Conservation (phyloP, 768 basidiomycete species). For the Mycena amicta region DNA sequence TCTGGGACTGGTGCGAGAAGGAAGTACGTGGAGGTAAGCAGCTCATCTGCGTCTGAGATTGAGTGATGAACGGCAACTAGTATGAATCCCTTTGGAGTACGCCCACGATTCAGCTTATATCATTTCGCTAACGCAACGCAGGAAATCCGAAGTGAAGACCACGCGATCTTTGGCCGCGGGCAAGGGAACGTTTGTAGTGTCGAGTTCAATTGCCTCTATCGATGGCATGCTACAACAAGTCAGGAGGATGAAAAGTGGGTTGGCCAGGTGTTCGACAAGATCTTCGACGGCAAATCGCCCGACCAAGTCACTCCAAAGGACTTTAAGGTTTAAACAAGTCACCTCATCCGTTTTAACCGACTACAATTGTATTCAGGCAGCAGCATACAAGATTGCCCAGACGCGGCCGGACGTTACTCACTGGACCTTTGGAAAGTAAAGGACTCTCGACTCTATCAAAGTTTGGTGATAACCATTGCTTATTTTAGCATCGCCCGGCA, state of each 20-base stretch:
- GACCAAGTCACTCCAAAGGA: constrained; percentile 44
- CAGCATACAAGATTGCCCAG: constrained; percentile 40
- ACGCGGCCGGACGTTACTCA: constrained; percentile 50
- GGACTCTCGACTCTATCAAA: not conserved
- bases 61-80: too few relatives aligned
- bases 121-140: constrained; percentile 25
- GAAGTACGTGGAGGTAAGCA: constrained; percentile 81
- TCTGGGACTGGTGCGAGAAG: constrained; percentile 74
- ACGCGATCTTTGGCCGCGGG: constrained; percentile 73
- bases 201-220: constrained; percentile 88
- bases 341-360: not conserved
- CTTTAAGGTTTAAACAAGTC: constrained; percentile 15
- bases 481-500: constrained; percentile 59
- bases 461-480: not conserved
- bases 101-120: too few relatives aligned
- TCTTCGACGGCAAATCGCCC: constrained; percentile 57
- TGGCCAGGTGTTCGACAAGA: constrained; percentile 42
- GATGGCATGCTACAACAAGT: constrained; percentile 84
- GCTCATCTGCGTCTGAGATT: too few relatives aligned
- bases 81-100: constrained; percentile 70
- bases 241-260: constrained; percentile 74
- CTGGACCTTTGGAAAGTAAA: constrained; percentile 72
- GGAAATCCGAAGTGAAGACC: constrained; percentile 69
- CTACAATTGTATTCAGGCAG: constrained; percentile 52
- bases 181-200: constrained; percentile 82